Conservation (phyloP, 2,329 filamentous ascomycete genomes). For the Pseudogymnoascus sp. region DNA sequence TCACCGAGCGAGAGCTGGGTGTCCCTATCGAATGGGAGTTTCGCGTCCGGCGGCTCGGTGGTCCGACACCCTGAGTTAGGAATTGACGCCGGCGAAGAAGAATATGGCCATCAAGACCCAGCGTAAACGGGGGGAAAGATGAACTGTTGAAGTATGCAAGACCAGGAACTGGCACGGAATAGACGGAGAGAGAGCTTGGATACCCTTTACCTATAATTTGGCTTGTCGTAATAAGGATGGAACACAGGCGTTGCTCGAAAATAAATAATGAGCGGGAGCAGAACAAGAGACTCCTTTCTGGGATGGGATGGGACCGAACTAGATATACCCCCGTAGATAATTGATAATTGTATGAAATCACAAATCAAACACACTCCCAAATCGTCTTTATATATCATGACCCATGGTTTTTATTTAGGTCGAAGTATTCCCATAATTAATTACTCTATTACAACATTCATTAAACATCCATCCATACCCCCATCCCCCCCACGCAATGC, state of each 20-base stretch:
- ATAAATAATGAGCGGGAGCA: not conserved
- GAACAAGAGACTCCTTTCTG: not conserved
- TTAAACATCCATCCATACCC: not conserved
- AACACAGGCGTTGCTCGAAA: not conserved
- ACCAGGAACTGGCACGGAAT: not conserved
- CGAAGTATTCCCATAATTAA: not conserved
- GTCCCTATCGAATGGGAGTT: not conserved
- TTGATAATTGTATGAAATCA: not conserved
- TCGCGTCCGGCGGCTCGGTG: not conserved
- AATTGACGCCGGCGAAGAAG: not conserved
- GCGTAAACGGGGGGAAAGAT: not conserved
- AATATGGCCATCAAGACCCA: not conserved
- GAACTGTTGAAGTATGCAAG: not conserved
- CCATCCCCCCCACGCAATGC: not conserved
- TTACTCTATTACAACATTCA: not conserved
- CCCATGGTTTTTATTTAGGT: not conserved
- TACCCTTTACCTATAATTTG: not conserved
- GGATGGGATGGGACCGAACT: not conserved
- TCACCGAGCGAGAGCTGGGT: not conserved
- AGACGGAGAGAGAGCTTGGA: not conserved
- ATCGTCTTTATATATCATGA: not conserved
- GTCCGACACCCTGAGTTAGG: not conserved
- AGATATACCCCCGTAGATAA: not conserved
- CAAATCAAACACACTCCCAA: too few relatives aligned
- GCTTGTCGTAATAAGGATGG: not conserved